Evolutionary conservation across 257 asterid genomes (phyloP), one percentile per base, ranked within the genome.

Genomic region (Salvia splendens): DNA sequence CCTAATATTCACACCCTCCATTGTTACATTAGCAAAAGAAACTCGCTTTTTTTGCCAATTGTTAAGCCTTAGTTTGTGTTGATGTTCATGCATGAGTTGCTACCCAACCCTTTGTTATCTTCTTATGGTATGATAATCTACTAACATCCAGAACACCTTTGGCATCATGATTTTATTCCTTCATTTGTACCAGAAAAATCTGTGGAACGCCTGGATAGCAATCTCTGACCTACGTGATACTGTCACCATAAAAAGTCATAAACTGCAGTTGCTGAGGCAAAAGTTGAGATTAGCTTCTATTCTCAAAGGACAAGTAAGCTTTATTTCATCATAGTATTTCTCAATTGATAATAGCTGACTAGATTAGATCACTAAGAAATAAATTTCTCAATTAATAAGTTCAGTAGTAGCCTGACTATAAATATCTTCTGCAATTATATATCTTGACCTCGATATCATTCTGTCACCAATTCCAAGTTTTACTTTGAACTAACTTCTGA

Each of bases 131-230:
- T 12, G 40, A 17, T 9, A 42, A 51, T 52, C 41, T 38, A 52
- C 52, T 16, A 12, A 47, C 56, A 6, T 35, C 15, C 16, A 48
- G 41, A 43, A 43, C 43, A 12, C 42, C 30, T 68, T 16, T 33
- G 40, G 11, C 16, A 43, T 60, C 56, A 53, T 60, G 33, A 73
- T 32, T 52, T 28, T 35, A 45, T 49, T 70, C 16, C 49, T 38
- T 36, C 71, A n/a, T 47, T 30, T 73, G 35, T 70, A 54, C 70
- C 86, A 90, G 97, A 90, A 83, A 82, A 79, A 78, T 73, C 85
- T 93, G 41, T 89, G 99, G 99, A 88, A 88, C 72, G 97, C 97
- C 20, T 90, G 96, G 97, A 93, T 93, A 78, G 85, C 88, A 69
- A 90, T 93, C 71, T 93, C 99, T 17, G 92, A 90, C 73, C 77